These are phyloP conservation scores for Colletotrichum chlorophyti DNA, from an alignment of 2,329 filamentous ascomycete species.

Conservation along the genomic window DNA sequence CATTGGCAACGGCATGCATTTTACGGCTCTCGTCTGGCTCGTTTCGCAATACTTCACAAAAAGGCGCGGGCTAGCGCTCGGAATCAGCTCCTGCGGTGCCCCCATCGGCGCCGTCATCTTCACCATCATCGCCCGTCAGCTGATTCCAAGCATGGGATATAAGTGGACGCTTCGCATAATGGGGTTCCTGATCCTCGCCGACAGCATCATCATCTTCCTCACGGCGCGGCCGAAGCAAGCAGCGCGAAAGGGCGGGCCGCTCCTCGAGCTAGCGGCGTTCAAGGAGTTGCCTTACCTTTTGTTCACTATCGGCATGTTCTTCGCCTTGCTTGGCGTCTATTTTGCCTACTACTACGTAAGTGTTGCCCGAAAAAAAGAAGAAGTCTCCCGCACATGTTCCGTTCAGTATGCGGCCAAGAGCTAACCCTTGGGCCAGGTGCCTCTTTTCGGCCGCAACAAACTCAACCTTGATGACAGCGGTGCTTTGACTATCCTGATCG, in stretches of 20 bases:
- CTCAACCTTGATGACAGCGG: conserved; percentile 14
- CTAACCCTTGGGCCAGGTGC: not conserved
- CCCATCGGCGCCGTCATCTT: conserved; percentile 61
- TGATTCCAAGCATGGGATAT: conserved; percentile 61
- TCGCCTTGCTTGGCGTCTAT: conserved; percentile 19
- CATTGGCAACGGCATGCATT: conserved; percentile 59
- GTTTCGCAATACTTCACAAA: conserved; percentile 66
- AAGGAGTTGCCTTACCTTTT: conserved; percentile 21
- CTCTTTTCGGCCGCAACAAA: conserved; percentile 4
- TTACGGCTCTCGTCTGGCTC: conserved; percentile 62
- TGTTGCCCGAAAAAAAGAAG: too few relatives aligned
- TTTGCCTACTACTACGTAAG: conserved; percentile 26
- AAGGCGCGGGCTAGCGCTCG: conserved; percentile 61
- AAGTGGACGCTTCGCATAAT: conserved; percentile 65
- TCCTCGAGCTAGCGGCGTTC: conserved; percentile 22
- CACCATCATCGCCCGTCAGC: conserved; percentile 57
- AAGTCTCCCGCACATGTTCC: fast-evolving
- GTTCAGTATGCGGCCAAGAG: not conserved
- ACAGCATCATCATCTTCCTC: conserved; percentile 40
- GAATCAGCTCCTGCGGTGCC: conserved; percentile 62
- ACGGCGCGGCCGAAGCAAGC: conserved; percentile 10
- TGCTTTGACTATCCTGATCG: conserved; percentile 18
- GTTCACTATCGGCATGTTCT: conserved; percentile 27
- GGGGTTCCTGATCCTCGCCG: conserved; percentile 73
- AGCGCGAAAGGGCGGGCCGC: conserved; percentile 1